Percentiles rank a stretch among this genome's conserved stretches.
Evolutionary conservation across 2,329 filamentous ascomycete species (phyloP).

Genomic region (Cadophora luteo-olivacea): DNA sequence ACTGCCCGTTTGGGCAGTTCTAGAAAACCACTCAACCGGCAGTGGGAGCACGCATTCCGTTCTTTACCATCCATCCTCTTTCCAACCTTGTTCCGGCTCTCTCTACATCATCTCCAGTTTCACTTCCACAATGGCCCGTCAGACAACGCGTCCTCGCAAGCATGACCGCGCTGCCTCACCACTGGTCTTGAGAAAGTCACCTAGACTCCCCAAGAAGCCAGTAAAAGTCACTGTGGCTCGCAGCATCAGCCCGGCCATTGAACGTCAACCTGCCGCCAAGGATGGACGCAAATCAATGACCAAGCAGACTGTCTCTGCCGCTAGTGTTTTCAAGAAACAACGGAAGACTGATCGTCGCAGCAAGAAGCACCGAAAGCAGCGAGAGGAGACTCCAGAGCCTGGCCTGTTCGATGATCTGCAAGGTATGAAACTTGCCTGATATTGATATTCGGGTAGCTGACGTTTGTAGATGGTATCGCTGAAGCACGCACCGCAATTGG

Average conservation of each 20-base stretch:
- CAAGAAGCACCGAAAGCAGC: slow-evolving; percentile 28
- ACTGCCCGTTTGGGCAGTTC: background rate
- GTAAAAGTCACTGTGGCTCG: background rate
- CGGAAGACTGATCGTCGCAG: slow-evolving; percentile 19
- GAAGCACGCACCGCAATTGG: slow-evolving; percentile 30
- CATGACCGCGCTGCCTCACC: slow-evolving; percentile 5
- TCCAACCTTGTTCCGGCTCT: background rate
- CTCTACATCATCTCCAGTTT: no score
- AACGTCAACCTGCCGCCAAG: background rate
- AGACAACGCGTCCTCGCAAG: background rate
- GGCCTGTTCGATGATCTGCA: slow-evolving; percentile 28
- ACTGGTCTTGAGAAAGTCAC: slow-evolving; percentile 8
- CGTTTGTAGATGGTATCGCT: slow-evolving; percentile 34
- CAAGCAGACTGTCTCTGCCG: slow-evolving; percentile 30
- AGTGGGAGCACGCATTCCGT: no score
- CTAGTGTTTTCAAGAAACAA: slow-evolving; percentile 36
- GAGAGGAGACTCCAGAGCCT: slow-evolving; percentile 27
- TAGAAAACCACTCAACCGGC: background rate
- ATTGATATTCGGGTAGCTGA: slow-evolving; percentile 1
- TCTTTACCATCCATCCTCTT: background rate
- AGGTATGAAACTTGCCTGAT: slow-evolving; percentile 14
- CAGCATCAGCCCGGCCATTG: slow-evolving; percentile 1
- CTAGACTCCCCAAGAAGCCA: slow-evolving; percentile 5
- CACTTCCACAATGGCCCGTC: slow-evolving; percentile 12
- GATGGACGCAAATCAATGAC: slow-evolving; percentile 4